Base-by-base conservation (phyloP, 192 early-diverging fungal genomes). In the Backusella australiensis region DNA sequence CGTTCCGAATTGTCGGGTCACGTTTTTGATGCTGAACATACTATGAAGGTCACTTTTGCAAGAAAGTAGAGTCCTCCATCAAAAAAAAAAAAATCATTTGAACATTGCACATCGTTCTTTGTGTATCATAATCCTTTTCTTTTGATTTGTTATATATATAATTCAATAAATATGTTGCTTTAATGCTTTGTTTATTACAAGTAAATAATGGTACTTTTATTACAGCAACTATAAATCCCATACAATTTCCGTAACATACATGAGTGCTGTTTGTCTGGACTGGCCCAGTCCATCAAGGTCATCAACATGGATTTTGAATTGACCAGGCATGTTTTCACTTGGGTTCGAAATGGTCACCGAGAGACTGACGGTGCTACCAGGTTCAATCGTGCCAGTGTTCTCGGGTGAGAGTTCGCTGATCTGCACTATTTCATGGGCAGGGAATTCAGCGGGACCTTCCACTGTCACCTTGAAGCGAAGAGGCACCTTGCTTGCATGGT, bases 21-120 rank as follows among this genome's bases (percentile, higher is more conserved):
- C 78, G 81, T 85, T 76, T 89, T 96, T 74, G 81, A 83, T 11
- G 83, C 85, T 8, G 91, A 90, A 38, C 85, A 92, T 69, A 88
- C 87, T 77, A 91, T 96, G 78, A 94, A 94, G 82, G 93, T 96
- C 34, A 92, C 93, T 7, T 96, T 90, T 86, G 94, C 94, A 41
- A 91, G 92, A 80, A 94, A 94, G 83, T 89, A 86, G 80, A 52
- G 23, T 32, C 32, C 32, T 32, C 32, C 32, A 12, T 4, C 42
- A 70, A 46, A 39, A 21, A 53, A 52, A 3, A 66, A 63, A 42
- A 44, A 74, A 35, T 19, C 42, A 49, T 52, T 34, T 23, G 67
- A 36, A 29, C 68, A 71, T 41, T 53, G 34, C 36, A 66, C 26
- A 11, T 23, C 34, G 52, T 39, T 52, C 73, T 69, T 59, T 66